phyloP scores from a whole-genome alignment of 345 rosid genomes.

The Syzygium aromaticum region DNA sequence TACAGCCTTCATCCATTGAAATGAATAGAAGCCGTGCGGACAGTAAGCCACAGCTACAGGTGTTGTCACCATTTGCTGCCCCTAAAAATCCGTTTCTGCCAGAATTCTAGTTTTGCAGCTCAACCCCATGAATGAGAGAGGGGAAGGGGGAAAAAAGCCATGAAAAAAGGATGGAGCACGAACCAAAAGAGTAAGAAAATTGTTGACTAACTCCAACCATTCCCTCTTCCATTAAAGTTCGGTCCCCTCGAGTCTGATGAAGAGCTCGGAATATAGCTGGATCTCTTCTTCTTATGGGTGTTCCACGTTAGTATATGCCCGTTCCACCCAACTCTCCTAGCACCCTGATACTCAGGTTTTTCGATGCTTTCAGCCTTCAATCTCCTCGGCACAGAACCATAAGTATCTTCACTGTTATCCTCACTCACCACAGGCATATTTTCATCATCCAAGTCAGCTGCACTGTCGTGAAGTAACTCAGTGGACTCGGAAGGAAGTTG shows the following conservation, averaged over 20 bases:
- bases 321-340: slow-evolving; percentile 22
- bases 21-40: neutral
- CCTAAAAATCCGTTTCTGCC: neutral
- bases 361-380: slow-evolving; percentile 18
- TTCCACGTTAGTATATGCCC: slow-evolving; percentile 60
- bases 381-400: slow-evolving; percentile 26
- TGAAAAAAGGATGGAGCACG: neutral
- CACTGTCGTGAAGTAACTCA: slow-evolving; percentile 4
- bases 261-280: slow-evolving; percentile 54
- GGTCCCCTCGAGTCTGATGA: slow-evolving; percentile 77
- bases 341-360: slow-evolving; percentile 27
- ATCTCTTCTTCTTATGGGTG: slow-evolving; percentile 78
- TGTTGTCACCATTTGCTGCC: neutral
- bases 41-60: neutral
- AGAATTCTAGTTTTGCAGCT: neutral
- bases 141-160: neutral
- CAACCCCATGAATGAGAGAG: neutral
- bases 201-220: slow-evolving; percentile 14
- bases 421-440: slow-evolving; percentile 38
- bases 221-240: slow-evolving; percentile 55
- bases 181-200: neutral
- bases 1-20: neutral
- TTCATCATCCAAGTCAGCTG: slow-evolving; percentile 13
- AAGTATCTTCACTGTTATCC: slow-evolving; percentile 65
- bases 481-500: neutral